Base-by-base conservation (phyloP, 169 alveolate species). In the Babesia caballi region DNA sequence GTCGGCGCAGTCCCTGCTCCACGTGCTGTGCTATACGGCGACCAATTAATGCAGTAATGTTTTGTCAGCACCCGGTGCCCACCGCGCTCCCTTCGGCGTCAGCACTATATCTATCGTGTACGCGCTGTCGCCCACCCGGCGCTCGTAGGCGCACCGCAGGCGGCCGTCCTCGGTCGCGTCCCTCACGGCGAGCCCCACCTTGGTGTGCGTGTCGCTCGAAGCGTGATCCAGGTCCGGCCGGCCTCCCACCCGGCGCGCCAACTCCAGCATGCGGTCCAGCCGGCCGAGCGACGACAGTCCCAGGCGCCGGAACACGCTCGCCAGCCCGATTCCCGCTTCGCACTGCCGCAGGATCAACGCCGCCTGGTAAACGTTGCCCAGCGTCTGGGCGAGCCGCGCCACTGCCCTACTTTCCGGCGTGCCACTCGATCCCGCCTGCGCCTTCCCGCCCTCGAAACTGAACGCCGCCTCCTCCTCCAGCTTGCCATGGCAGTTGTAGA, bases 161-260 rank as follows among this genome's bases (percentile, higher is more conserved):
- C 14, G 35, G 4, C 40, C 33, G 17, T 17, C 28, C 1, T 47
- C 75, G 9, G 21, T 46, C 30, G 57, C 63, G 23, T 71, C 75
- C 14, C 61, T 9, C 6, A 71, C 27, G 2, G 72, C 73, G 0
- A 71, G 44, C 19, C 44, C 54, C 40, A 71, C 72, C 27, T 71
- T 71, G 11, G 82, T 58, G 63, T 71, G 82, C 19, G 73, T 71
- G 46, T 71, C 82, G 36, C 82, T 71, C 5, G 82, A 57, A 12
- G 8, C 19, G 58, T 44, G 44, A n/a, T n/a, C 21, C 9, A n/a
- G 36, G 3, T 3, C 15, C 14, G 27, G 28, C 8, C 40, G 41
- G 25, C 35, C 38, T 12, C 57, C 23, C 47, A 57, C 2, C n/a
- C 51, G 3, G 32, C 28, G 47, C 33, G 69, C 58, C 2, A 57